Evolutionary conservation across 2,329 filamentous ascomycete species (phyloP), one percentile per base, ranked within the genome.

Genomic region (Cordyceps farinosa): DNA sequence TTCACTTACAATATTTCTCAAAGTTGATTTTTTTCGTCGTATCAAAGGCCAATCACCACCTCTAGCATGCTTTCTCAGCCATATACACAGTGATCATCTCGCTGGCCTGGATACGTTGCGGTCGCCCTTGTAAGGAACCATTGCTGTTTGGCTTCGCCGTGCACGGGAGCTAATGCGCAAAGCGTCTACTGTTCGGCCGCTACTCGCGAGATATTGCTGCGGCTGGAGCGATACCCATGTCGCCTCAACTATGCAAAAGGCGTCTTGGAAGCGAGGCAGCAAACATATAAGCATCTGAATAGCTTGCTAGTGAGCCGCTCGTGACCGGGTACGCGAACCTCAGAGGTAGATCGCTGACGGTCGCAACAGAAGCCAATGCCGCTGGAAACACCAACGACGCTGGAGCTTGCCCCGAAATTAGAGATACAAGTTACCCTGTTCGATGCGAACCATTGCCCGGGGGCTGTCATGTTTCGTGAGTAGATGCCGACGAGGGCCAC

Each of bases 51-150:
- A 76, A 17, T 82, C 76, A 17, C 83, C 89, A 4, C 90, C 92
- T 0, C 76, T 95, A 62, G 92, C 90, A 17, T 95, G 90, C 73
- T 97, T 98, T 72, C 81, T 98, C 32, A 96, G 90, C 74, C 94
- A 98, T 82, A 87, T 96, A 2, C 94, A 97, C 72, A 96, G 90
- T 67, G 93, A 97, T 70, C 94, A 97, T 75, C 83, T 97, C 1
- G 83, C 84, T 42, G 93, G 94, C 0, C 82, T 97, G 1, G 92
- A 96, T 69, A 85, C 82, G 13, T 82, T 93, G 61, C 84, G 87
- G 52, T 86, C 90, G 34, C 90, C 91, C 0, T 97, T 97, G 83
- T 86, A 74, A 48, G 78, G 62, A 30, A 22, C 2, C 38, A 15
- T 40, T 13, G 38, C 38, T 13, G 38, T 40, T 40, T 40, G 60